Conservation (phyloP, 2,329 filamentous ascomycete genomes). For the Cadophora sp. region DNA sequence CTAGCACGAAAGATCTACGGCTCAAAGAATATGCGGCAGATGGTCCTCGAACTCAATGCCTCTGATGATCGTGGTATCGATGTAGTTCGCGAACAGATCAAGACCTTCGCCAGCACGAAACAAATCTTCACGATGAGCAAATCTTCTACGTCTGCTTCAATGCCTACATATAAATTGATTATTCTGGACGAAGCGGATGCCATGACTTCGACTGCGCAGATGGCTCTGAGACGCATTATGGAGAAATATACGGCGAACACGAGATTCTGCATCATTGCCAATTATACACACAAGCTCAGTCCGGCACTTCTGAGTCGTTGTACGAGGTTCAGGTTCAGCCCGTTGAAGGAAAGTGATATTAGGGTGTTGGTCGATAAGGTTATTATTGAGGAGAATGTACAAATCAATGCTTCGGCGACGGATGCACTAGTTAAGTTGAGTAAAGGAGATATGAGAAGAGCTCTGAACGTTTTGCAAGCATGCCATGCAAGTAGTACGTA, state of each 20-base stretch:
- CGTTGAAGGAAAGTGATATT: conserved; percentile 88
- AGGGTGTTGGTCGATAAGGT: conserved; percentile 86
- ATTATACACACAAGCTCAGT: conserved; percentile 97
- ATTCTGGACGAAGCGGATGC: conserved; percentile 99
- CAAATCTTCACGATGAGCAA: conserved; percentile 85
- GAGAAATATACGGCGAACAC: conserved; percentile 99
- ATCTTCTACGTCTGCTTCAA: conserved; percentile 53
- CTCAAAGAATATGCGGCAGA: conserved; percentile 89
- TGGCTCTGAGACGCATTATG: conserved; percentile 97
- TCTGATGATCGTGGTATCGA: conserved; percentile 98
- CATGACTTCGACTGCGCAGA: conserved; percentile 98
- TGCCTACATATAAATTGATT: conserved; percentile 91
- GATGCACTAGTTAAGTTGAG: conserved; percentile 86
- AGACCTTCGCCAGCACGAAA: conserved; percentile 97
- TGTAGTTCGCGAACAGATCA: conserved; percentile 98
- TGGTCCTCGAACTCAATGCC: conserved; percentile 97
- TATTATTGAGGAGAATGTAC: conserved; percentile 83
- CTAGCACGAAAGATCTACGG: conserved; percentile 95
- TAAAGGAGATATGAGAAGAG: conserved; percentile 95
- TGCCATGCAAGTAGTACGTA: conserved; percentile 88
- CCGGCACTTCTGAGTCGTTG: conserved; percentile 91
- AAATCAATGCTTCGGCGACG: conserved; percentile 80
- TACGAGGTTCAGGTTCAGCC: conserved; percentile 94
- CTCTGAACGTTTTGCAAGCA: conserved; percentile 93
- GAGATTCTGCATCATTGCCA: conserved; percentile 97